Evolutionary conservation across 306 rosid species (phyloP), one percentile per base, ranked within the genome.

Genomic region (Spatholobus suberectus): DNA sequence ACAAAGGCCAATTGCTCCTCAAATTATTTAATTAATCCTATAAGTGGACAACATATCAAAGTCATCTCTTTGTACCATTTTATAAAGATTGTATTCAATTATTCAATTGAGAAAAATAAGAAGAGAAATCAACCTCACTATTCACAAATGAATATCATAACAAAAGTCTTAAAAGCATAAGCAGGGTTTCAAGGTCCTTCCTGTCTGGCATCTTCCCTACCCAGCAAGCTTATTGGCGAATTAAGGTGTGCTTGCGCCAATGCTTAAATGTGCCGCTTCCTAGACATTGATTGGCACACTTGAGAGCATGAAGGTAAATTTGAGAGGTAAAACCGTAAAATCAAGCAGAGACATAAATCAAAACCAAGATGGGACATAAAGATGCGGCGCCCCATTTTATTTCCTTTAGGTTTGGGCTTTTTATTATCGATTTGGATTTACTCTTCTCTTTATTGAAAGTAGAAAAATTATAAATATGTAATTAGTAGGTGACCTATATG

Each of bases 341-440:
- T 81, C 71, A 54, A 73, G 72, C 77, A 83, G 43, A 17, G 66
- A 63, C 47, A 65, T 61, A 65, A 87, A 75, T 65, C 37, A 52
- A 82, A 81, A 82, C 34, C 21, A 75, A 18, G 92, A 90, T 57
- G 85, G 86, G 93, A 90, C 94, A 86, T 83, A 89, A 80, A 85
- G 91, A 77, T 51, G 70, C 87, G 95, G 90, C 93, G 92, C 83
- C 89, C 76, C 88, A 84, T 80, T 78, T 81, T 77, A 57, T 84
- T 76, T 78, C 51, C 62, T 79, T 81, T 74, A 78, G 66, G 11
- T 59, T 83, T 73, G 26, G 68, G 63, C 23, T 63, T 81, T 80
- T 86, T 76, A 85, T 77, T 80, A 59, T 84, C 76, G 14, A 38
- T 55, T 70, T 81, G 87, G 84, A 84, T 82, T 86, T 86, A 78